Conservation (phyloP, 306 rosid species). For the Prunus davidiana region DNA sequence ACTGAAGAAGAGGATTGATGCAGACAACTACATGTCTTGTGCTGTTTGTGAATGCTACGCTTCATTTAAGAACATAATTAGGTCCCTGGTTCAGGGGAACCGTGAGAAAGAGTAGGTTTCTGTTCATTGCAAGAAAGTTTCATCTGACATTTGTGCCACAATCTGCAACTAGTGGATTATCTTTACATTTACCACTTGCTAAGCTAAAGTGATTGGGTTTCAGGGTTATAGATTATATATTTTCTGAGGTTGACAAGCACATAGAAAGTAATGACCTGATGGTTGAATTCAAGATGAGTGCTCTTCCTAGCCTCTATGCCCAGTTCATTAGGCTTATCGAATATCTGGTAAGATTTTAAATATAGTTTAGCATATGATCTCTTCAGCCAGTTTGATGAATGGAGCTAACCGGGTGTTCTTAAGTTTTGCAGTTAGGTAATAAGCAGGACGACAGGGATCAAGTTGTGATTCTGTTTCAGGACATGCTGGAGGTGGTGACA, state of each 20-base stretch:
- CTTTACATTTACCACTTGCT: neutral
- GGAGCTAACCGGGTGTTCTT: conserved; percentile 19
- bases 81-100: conserved; percentile 65
- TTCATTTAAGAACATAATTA: conserved; percentile 74
- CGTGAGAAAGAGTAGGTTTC: conserved; percentile 71
- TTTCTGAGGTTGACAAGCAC: conserved; percentile 61
- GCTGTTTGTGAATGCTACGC: conserved; percentile 97
- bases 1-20: conserved; percentile 70
- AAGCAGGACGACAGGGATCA: conserved; percentile 67
- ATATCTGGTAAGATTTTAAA: conserved; percentile 55
- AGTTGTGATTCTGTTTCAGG: conserved; percentile 92
- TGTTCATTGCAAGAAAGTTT: neutral
- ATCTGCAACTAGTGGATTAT: neutral
- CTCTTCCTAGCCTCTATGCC: conserved; percentile 81
- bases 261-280: conserved; percentile 41
- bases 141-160: neutral
- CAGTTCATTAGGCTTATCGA: conserved; percentile 67
- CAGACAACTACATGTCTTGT: conserved; percentile 80
- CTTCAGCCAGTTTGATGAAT: conserved; percentile 10
- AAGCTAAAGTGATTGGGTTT: conserved; percentile 4
- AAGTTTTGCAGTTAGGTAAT: conserved; percentile 60
- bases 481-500: conserved; percentile 92
- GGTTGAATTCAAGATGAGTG: conserved; percentile 66
- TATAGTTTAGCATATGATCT: neutral
- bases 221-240: conserved; percentile 70